These are phyloP conservation scores for Colletotrichum sp. DNA, from an alignment of 2,329 filamentous ascomycete genomes.

Conservation along the genomic window DNA sequence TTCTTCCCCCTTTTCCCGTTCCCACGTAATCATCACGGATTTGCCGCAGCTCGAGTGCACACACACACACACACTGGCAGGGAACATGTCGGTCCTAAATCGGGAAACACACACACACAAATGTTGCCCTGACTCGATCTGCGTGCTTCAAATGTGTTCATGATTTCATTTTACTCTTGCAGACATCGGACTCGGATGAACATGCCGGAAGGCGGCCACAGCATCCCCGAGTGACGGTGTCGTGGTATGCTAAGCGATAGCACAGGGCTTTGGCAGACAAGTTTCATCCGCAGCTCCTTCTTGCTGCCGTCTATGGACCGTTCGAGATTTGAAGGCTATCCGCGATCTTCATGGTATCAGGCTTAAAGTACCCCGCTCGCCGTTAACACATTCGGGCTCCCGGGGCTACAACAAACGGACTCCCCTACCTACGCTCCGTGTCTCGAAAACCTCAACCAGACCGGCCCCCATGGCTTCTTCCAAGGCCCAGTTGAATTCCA, in stretches of 20 bases:
- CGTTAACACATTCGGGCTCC: not conserved
- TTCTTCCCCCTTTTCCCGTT: not conserved
- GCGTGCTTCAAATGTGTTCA: not conserved
- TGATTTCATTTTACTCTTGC: not conserved
- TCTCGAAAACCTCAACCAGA: constrained; percentile 76
- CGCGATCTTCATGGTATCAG: not conserved
- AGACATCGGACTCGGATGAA: not conserved
- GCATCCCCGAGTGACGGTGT: not conserved
- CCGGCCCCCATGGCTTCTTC: constrained; percentile 75
- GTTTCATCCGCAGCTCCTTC: not conserved
- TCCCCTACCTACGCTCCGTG: constrained; percentile 73
- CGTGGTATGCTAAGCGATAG: not conserved
- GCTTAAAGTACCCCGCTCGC: not conserved
- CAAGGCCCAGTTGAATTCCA: constrained; percentile 74
- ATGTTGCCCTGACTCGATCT: not conserved
- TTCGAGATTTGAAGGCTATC: not conserved
- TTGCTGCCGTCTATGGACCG: not conserved
- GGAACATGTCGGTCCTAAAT: not conserved
- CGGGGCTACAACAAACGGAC: constrained; percentile 52
- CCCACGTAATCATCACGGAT: not conserved
- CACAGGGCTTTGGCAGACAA: not conserved
- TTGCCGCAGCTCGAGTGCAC: not conserved
- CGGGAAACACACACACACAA: not conserved
- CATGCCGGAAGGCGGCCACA: not conserved
- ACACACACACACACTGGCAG: not conserved